phyloP scores from a whole-genome alignment of 1,284 basidiomycete species.

The Trichosporon ovoides region DNA sequence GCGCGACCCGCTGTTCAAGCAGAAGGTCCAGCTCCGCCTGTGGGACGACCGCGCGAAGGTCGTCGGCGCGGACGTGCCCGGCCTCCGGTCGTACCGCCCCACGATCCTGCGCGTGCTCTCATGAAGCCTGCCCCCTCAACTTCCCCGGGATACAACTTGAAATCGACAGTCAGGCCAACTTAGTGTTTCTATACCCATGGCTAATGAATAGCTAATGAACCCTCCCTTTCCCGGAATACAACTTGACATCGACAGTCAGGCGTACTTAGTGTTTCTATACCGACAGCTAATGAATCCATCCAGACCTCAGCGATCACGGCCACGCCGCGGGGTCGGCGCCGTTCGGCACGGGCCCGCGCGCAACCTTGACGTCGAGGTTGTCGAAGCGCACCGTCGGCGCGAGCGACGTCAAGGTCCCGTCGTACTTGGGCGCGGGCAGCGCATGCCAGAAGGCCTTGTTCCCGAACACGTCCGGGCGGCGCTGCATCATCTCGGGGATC shows the following conservation, averaged over 20 bases:
- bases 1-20: slow-evolving; percentile 25
- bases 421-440: not conserved
- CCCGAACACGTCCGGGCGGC: slow-evolving; percentile 1
- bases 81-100: slow-evolving; percentile 21
- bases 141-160: not conserved
- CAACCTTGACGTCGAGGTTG: not conserved
- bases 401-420: not conserved
- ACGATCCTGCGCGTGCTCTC: slow-evolving; percentile 14
- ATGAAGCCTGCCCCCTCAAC: not conserved
- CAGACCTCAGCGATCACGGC: not conserved
- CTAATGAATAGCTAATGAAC: too few relatives aligned
- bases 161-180: not conserved
- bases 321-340: slow-evolving; percentile 13
- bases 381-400: not conserved
- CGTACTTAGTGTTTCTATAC: too few relatives aligned
- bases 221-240: not conserved
- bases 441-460: slow-evolving; percentile 8
- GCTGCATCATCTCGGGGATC: not conserved
- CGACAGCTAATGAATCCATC: too few relatives aligned
- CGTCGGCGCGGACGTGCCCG: slow-evolving; percentile 23
- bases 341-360: slow-evolving; percentile 9
- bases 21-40: slow-evolving; percentile 32
- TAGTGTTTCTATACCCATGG: too few relatives aligned
- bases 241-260: not conserved
- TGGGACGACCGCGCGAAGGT: slow-evolving; percentile 40